A percentile compares a stretch with the other conserved stretches of the same genome.
Evolutionary conservation across 2,329 filamentous ascomycete genomes (phyloP).

Genomic region (Fusarium sp.): DNA sequence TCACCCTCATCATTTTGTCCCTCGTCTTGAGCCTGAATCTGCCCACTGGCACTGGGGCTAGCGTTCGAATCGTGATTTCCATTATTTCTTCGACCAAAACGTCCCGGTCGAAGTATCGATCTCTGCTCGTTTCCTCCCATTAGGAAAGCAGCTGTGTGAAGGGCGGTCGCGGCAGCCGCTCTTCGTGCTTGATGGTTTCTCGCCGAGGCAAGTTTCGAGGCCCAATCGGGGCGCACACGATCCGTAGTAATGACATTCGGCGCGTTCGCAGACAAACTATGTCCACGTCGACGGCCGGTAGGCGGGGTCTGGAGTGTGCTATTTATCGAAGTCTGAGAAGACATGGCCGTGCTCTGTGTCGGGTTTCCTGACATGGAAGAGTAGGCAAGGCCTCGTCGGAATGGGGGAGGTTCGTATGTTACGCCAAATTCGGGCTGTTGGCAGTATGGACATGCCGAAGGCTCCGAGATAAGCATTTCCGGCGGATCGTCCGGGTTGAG

Average conservation of each 20-base stretch:
- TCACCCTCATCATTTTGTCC: constrained; percentile 39
- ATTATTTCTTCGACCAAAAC: constrained; percentile 71
- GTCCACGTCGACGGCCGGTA: constrained; percentile 63
- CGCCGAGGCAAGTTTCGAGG: constrained; percentile 87
- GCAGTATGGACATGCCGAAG: constrained; percentile 94
- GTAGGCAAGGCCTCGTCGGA: constrained; percentile 86
- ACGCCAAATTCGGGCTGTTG: constrained; percentile 95
- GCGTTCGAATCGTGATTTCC: constrained; percentile 56
- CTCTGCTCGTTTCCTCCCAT: constrained; percentile 76
- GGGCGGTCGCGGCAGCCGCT: constrained; percentile 91
- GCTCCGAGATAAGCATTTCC: constrained; percentile 87
- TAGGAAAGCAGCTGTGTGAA: constrained; percentile 95
- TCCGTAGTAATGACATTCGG: constrained; percentile 94
- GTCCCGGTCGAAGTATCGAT: constrained; percentile 61
- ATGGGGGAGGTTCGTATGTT: constrained; percentile 92
- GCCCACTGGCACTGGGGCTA: constrained; percentile 51
- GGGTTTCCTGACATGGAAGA: constrained; percentile 61
- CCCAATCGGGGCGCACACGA: constrained; percentile 93
- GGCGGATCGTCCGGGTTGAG: constrained; percentile 65
- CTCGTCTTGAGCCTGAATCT: constrained; percentile 42
- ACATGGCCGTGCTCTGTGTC: constrained; percentile 78
- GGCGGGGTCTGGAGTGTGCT: constrained; percentile 65
- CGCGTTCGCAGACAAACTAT: constrained; percentile 83
- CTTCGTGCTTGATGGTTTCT: constrained; percentile 87
- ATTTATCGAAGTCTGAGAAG: constrained; percentile 85